Percentiles rank a stretch among this genome's conserved stretches.
Evolutionary conservation across 371 early-diverging fungal genomes (phyloP).

Genomic region (Rhizomucor pusillus): DNA sequence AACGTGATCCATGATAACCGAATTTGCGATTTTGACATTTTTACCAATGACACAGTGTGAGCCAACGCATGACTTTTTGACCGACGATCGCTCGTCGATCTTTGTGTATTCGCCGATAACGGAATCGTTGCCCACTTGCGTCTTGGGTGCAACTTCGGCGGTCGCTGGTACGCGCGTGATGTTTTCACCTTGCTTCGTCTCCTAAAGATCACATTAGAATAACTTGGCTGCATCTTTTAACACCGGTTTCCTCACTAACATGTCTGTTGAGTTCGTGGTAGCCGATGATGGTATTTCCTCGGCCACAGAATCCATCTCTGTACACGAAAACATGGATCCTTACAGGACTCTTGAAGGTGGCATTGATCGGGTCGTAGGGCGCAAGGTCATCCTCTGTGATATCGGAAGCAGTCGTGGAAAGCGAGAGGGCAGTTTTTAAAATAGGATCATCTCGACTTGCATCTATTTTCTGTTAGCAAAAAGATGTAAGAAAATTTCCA

Average conservation of each 20-base stretch:
- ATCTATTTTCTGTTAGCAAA: conserved; percentile 18
- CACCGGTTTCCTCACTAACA: conserved; percentile 43
- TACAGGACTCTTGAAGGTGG: conserved; percentile 46
- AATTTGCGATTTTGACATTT: conserved; percentile 91
- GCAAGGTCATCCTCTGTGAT: conserved; percentile 27
- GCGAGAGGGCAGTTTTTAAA: conserved; percentile 41
- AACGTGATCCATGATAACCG: conserved; percentile 94
- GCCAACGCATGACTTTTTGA: conserved; percentile 92
- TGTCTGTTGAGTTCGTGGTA: conserved; percentile 87
- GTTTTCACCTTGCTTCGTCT: conserved; percentile 53
- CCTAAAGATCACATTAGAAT: conserved; percentile 26
- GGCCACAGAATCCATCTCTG: conserved; percentile 59
- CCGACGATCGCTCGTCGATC: conserved; percentile 86
- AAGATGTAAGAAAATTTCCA: too few species aligned
- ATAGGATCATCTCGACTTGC: conserved; percentile 27
- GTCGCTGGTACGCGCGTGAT: conserved; percentile 59
- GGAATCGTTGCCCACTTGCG: conserved; percentile 89
- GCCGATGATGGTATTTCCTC: conserved; percentile 79
- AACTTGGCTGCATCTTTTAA: neutral
- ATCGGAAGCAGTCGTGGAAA: conserved; percentile 44
- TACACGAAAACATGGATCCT: conserved; percentile 44
- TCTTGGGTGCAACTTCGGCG: conserved; percentile 62
- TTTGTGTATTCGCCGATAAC: conserved; percentile 86
- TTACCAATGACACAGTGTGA: conserved; percentile 91
- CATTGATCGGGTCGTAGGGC: conserved; percentile 22